Base-by-base conservation (phyloP, 495 filamentous ascomycete species). In the Patellaria atrata region DNA sequence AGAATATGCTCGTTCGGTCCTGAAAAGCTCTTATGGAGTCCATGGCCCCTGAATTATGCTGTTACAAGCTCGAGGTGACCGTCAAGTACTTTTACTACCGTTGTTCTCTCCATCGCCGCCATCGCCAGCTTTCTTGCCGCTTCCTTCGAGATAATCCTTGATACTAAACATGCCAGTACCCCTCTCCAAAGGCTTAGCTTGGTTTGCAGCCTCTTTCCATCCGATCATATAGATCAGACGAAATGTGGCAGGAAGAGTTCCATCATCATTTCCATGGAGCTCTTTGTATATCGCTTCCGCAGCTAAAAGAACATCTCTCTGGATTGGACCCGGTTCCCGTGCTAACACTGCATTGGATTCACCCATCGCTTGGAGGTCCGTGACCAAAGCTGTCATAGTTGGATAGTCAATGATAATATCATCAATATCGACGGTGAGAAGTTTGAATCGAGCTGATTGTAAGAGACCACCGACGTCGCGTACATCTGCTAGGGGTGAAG, bases 401-500 rank as follows among this genome's bases (percentile, higher is more conserved):
- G 91, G 91, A 52, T 82, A 99, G 52, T 92, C 84, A 8, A 99
- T 81, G 21, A 94, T 68, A 30, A 99, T 85, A 54, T 99, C 91
- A 57, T 96, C 91, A 14, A 96, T 80, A 48, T 99, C 91, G 0
- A 99, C 82, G 9, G 91, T 99, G 40, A 94, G 62, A 69, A 99
- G 75, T 61, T 82, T 85, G 60, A 96, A 96, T 19, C 89, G 85
- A 1, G 87, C 84, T 38, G 72, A 73, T 44, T 77, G 77, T 42
- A 99, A 54, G 39, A 99, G 60, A 3, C 83, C 85, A 3, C 87
- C 91, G 1, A 94, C 71, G 55, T 99, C 91, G 6, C 80, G 65
- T 10, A 92, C 82, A 57, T 99, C 87, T 1, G 89, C 89, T 21
- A 99, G 53, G 16, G 91, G 91, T 4, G 79, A 86, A 2, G 89